Conservation (phyloP, 495 filamentous ascomycete genomes). For the Pseudoneurospora amorphoporcata region DNA sequence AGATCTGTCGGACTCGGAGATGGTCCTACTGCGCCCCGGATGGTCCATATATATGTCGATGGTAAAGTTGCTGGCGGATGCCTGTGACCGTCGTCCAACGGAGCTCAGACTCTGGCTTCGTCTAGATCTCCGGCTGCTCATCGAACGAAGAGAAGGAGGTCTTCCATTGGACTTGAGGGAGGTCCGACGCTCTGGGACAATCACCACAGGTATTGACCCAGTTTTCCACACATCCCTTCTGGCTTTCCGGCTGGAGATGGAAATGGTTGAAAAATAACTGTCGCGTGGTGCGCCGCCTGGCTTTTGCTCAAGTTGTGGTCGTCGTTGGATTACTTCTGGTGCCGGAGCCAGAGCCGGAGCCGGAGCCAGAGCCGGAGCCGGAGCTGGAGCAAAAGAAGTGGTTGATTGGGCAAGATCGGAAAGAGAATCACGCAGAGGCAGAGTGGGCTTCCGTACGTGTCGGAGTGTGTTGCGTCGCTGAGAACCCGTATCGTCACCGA, state of each 20-base stretch:
- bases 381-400: slow-evolving; percentile 28
- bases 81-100: slow-evolving; percentile 21
- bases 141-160: slow-evolving; percentile 42
- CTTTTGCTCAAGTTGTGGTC: slow-evolving; percentile 10
- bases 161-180: slow-evolving; percentile 46
- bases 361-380: slow-evolving; percentile 10
- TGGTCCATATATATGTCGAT: slow-evolving; percentile 13
- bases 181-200: slow-evolving; percentile 58
- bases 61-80: slow-evolving; percentile 22
- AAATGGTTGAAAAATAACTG: slow-evolving; percentile 51
- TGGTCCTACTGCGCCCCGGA: slow-evolving; percentile 29
- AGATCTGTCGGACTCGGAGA: slow-evolving; percentile 38
- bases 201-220: slow-evolving; percentile 55
- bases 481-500: slow-evolving; percentile 42
- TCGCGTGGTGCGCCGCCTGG: slow-evolving; percentile 34
- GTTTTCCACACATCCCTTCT: slow-evolving; percentile 45
- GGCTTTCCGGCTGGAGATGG: slow-evolving; percentile 42
- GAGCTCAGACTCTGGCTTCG: slow-evolving; percentile 36
- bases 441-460: slow-evolving; percentile 52
- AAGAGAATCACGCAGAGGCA: slow-evolving; percentile 39
- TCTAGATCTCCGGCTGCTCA: slow-evolving; percentile 39
- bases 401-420: slow-evolving; percentile 42
- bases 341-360: slow-evolving; percentile 7
- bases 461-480: slow-evolving; percentile 50
- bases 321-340: slow-evolving; percentile 17